phyloP scores from a whole-genome alignment of 2,329 filamentous ascomycete genomes.

The Neonectria ditissima region DNA sequence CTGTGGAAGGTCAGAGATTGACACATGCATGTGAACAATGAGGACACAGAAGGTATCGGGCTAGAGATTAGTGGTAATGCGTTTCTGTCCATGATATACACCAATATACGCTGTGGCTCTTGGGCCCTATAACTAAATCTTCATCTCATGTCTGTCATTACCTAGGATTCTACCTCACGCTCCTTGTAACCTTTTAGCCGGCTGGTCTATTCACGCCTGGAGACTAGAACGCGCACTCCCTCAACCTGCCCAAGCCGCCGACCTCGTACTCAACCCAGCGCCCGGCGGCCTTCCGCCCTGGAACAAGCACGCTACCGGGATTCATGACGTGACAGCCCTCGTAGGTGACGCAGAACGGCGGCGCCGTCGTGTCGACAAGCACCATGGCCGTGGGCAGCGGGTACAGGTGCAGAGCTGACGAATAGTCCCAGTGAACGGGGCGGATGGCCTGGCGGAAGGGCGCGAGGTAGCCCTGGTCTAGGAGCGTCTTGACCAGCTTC shows the following conservation, averaged over 20 bases:
- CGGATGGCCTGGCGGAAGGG: conserved; percentile 85
- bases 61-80: neutral
- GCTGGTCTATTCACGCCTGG: neutral
- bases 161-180: conserved; percentile 15
- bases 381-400: conserved; percentile 88
- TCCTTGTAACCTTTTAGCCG: conserved; percentile 10
- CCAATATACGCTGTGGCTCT: neutral
- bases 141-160: conserved; percentile 20
- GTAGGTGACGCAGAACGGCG: conserved; percentile 89
- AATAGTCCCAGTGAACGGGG: conserved; percentile 92
- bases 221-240: conserved; percentile 69
- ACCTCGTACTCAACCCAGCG: conserved; percentile 92
- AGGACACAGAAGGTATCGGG: neutral
- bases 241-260: conserved; percentile 70
- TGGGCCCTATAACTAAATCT: neutral
- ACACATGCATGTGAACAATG: neutral
- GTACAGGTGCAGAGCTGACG: conserved; percentile 81
- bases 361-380: conserved; percentile 83
- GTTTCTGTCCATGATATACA: neutral
- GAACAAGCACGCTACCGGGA: conserved; percentile 80
- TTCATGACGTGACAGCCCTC: conserved; percentile 98
- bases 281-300: conserved; percentile 74
- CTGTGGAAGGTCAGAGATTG: neutral
- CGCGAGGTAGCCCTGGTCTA: conserved; percentile 90
- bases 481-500: conserved; percentile 87